phyloP scores from a whole-genome alignment of 1,139 yeast species.

The Sugiyamaella novakii region DNA sequence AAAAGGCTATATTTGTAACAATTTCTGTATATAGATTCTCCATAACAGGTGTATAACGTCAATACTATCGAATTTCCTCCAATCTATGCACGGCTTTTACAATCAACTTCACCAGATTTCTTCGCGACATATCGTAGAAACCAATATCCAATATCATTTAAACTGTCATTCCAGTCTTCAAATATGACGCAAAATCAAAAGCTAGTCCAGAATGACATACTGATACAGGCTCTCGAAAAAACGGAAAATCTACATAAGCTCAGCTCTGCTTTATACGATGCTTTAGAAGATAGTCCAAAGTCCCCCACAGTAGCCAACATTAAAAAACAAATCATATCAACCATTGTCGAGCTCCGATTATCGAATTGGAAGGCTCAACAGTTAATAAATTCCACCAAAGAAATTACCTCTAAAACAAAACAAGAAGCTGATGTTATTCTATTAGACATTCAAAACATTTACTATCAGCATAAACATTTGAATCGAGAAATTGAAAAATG shows the following conservation, averaged over 20 bases:
- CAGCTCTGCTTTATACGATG: background rate
- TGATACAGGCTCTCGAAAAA: background rate
- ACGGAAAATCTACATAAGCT: background rate
- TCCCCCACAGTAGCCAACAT: slow-evolving; percentile 4
- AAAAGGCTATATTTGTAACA: no score
- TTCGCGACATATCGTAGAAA: slow-evolving; percentile 3
- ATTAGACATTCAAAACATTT: slow-evolving; percentile 40
- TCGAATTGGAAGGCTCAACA: slow-evolving; percentile 36
- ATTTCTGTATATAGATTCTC: no score
- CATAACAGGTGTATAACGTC: no score
- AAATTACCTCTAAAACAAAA: slow-evolving; percentile 31
- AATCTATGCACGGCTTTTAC: background rate
- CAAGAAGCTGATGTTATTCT: slow-evolving; percentile 37
- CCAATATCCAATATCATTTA: no score
- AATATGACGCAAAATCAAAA: slow-evolving; percentile 13
- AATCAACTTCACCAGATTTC: background rate
- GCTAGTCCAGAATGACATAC: slow-evolving; percentile 4
- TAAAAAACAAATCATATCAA: slow-evolving; percentile 30
- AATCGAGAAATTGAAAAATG: slow-evolving; percentile 38
- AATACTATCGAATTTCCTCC: no score
- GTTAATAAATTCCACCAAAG: slow-evolving; percentile 29
- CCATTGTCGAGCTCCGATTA: slow-evolving; percentile 33
- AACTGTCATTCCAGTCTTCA: no score
- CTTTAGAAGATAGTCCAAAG: background rate
- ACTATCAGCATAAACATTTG: slow-evolving; percentile 41